Base-by-base conservation (phyloP, 108 stramenopile genomes). In the Skeletonema marinoi region DNA sequence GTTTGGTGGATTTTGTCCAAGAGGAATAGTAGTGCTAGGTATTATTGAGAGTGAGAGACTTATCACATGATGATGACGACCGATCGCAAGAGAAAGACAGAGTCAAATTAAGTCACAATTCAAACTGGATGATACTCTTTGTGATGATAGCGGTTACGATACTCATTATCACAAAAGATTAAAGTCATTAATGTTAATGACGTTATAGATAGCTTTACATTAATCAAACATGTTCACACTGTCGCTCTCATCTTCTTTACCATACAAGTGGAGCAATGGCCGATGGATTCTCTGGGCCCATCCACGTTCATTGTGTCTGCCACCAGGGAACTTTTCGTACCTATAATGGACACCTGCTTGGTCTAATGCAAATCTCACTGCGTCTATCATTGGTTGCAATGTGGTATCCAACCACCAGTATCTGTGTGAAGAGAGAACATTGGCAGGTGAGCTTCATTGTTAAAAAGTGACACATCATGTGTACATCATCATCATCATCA, bases 351-450 rank as follows among this genome's bases (percentile, higher is more conserved):
- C 74, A 30, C 74, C 80, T 29, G 65, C 78, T 46, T 72, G 50
- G 32, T 87, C 76, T 51, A 91, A 72, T 1, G 80, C 68, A 36
- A 59, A 63, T 67, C 73, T 60, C 81, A 88, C 86, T 10, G 88
- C 85, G 56, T 86, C 83, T 21, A 91, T 86, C 30, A 68, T 73
- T 51, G 83, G 75, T 46, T 89, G 88, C 42, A 91, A 75, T 35
- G 82, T 75, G 16, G 90, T 83, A 66, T 91, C 88, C 3, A 91
- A 64, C 90, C 90, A 91, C 48, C 70, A 91, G 68, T 89, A 91
- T 35, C 54, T 56, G 54, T 10, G 10, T 21, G 19, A 51, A 7
- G n/a, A 19, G 6, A 51, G 3, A 25, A 25, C 25, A 25, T 25
- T 3, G 4, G n/a, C 14, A 12, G 11, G 11, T 6, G 0, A 36